Evolutionary conservation across 805 yeast genomes (phyloP).

Genomic region (Metschnikowia kofuensis): DNA sequence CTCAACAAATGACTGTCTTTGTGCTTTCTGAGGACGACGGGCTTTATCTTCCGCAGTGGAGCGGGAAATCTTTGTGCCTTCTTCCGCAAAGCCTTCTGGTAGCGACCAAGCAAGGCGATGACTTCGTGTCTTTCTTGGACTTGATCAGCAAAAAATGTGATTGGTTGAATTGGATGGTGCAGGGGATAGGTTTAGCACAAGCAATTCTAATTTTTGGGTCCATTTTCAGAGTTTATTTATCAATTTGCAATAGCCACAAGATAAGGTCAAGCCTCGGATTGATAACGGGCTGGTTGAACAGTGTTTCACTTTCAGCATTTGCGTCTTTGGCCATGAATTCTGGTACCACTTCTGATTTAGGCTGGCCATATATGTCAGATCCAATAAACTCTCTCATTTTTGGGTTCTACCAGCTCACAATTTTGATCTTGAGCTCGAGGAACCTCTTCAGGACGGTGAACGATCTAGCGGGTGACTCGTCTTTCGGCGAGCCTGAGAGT

Average conservation of each 20-base stretch:
- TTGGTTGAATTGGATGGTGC: background rate
- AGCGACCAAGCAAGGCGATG: background rate
- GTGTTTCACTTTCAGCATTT: conserved; percentile 22
- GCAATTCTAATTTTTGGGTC: conserved; percentile 9
- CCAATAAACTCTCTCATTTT: conserved; percentile 18
- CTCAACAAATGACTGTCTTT: conserved; percentile 10
- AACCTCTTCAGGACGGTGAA: conserved; percentile 27
- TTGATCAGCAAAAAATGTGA: background rate
- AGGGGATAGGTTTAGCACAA: background rate
- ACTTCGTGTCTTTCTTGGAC: background rate
- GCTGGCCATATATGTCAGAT: conserved; percentile 3
- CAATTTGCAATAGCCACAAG: conserved; percentile 33
- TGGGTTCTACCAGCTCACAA: conserved; percentile 21
- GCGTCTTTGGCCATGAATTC: conserved; percentile 26
- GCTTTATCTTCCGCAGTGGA: background rate
- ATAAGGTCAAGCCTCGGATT: conserved; percentile 35
- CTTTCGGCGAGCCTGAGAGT: conserved; percentile 18
- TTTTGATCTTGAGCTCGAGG: conserved; percentile 30
- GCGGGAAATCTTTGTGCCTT: background rate
- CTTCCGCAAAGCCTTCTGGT: background rate
- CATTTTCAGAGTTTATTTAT: conserved; percentile 23
- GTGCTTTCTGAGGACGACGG: background rate
- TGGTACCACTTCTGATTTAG: conserved; percentile 21
- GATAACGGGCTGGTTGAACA: conserved; percentile 35
- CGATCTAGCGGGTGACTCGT: conserved; percentile 26